These are phyloP conservation scores for Omphalea diandra DNA, from an alignment of 441 rosid species.

Conservation along the genomic window DNA sequence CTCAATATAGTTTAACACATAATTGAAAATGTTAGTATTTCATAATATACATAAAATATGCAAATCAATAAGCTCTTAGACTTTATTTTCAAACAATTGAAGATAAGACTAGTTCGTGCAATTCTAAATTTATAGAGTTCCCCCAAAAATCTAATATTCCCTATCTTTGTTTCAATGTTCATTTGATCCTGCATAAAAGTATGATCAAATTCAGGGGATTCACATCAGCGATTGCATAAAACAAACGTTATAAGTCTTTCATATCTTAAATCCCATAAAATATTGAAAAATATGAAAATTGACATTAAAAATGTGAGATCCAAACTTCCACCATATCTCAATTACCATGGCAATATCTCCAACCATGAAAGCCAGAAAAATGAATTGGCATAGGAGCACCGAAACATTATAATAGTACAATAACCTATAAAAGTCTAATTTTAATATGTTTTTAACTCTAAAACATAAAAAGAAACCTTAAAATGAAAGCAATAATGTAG, in stretches of 20 bases:
- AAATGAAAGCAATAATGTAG: background rate
- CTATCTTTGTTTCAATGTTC: too few species aligned
- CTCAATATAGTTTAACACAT: too few species aligned
- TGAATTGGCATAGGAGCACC: background rate
- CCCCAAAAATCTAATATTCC: too few species aligned
- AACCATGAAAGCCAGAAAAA: background rate
- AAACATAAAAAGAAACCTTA: background rate
- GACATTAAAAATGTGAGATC: background rate
- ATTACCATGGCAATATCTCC: background rate
- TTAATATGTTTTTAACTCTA: background rate
- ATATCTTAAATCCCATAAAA: conserved; percentile 12
- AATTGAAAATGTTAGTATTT: too few species aligned
- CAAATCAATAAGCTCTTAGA: too few species aligned
- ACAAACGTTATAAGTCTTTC: background rate
- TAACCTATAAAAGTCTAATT: background rate
- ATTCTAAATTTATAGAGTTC: too few species aligned
- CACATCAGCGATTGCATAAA: background rate
- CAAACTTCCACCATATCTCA: background rate
- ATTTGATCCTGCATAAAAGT: too few species aligned
- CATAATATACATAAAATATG: too few species aligned
- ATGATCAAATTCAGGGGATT: conserved; percentile 5
- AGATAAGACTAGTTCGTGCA: too few species aligned
- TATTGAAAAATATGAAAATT: background rate
- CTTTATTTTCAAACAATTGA: too few species aligned
- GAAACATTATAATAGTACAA: background rate